Evolutionary conservation across 345 rosid genomes (phyloP).

Genomic region (Salix udensis): DNA sequence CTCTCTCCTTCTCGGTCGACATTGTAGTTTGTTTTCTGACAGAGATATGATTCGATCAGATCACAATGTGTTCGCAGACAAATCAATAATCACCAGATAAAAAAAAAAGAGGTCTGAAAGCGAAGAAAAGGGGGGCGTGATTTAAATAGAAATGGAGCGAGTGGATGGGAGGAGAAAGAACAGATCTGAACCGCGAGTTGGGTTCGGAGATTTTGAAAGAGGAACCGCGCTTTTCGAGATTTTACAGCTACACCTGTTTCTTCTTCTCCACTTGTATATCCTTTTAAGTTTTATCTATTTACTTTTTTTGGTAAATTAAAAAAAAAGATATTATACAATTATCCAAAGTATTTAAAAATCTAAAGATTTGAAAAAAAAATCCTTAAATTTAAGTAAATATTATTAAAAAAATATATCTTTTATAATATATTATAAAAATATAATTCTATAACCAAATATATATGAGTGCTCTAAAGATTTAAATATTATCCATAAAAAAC

Average conservation of each 20-base stretch:
- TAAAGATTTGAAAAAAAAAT: too few species aligned
- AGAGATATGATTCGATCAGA: not conserved
- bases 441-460: too few species aligned
- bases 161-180: conserved; percentile 39
- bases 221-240: conserved; percentile 13
- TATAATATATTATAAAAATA: too few species aligned
- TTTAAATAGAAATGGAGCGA: conserved; percentile 18
- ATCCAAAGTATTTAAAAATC: too few species aligned
- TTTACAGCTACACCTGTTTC: not conserved
- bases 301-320: too few species aligned
- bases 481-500: too few species aligned
- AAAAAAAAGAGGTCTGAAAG: not conserved
- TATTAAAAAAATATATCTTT: too few species aligned
- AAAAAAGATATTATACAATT: too few species aligned
- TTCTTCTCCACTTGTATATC: too few species aligned
- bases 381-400: too few species aligned
- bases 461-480: too few species aligned
- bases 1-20: conserved; percentile 83
- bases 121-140: conserved; percentile 4
- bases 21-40: conserved; percentile 13
- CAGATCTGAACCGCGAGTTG: conserved; percentile 55
- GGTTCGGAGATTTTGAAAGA: conserved; percentile 4
- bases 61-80: not conserved
- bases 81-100: not conserved
- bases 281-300: too few species aligned